Percentiles rank a stretch among this genome's conserved stretches.
Conservation (phyloP, 2,329 filamentous ascomycete genomes). For the Talaromyces sp. region DNA sequence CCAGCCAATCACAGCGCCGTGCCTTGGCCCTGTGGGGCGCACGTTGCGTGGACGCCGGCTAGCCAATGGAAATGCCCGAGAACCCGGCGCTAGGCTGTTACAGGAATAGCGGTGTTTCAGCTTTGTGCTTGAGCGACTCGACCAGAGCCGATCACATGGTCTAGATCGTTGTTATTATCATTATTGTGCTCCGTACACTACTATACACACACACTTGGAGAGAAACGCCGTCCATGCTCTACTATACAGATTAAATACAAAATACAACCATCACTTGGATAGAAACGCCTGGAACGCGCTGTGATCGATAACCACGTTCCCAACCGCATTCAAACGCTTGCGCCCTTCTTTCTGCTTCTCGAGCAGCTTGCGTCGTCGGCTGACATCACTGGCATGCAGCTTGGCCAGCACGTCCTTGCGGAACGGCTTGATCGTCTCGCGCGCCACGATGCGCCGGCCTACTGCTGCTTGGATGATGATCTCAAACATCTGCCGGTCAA, state of each 20-base stretch:
- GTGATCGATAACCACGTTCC: conserved; percentile 94
- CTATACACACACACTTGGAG: too few relatives aligned
- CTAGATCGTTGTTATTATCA: not conserved
- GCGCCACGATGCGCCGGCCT: conserved; percentile 75
- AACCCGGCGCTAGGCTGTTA: not conserved
- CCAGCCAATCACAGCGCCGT: not conserved
- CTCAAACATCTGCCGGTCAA: conserved; percentile 96
- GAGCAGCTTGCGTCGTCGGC: conserved; percentile 75
- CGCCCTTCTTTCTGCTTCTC: conserved; percentile 96
- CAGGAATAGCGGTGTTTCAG: not conserved
- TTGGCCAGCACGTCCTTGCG: conserved; percentile 92
- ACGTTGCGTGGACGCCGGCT: not conserved
- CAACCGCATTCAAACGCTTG: conserved; percentile 71
- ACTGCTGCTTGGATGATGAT: conserved; percentile 89
- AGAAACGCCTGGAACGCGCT: conserved; percentile 93
- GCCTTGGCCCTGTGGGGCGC: not conserved
- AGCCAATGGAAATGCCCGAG: not conserved
- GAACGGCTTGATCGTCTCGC: conserved; percentile 95
- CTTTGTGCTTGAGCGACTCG: too few relatives aligned
- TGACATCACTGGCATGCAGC: conserved; percentile 84
- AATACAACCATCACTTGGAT: conserved; percentile 55
- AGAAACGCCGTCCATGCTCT: not conserved
- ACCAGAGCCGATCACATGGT: not conserved
- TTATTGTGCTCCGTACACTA: too few relatives aligned
- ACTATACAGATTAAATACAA: not conserved